These are phyloP conservation scores for Microstegium vimineum DNA, from an alignment of 176 grass and related monocot genomes.

Conservation along the genomic window DNA sequence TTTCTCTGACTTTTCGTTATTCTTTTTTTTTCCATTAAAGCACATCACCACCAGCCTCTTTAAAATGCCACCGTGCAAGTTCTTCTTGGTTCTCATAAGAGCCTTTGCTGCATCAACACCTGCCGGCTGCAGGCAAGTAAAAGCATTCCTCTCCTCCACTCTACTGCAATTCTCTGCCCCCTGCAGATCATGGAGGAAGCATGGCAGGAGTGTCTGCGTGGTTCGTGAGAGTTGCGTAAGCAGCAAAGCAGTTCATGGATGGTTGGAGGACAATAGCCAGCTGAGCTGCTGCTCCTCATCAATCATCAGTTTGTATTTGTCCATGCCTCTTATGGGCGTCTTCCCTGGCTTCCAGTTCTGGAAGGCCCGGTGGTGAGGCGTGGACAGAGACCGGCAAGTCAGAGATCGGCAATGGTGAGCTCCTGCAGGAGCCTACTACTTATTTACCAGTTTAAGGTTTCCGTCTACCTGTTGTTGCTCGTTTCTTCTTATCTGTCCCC, in stretches of 20 bases:
- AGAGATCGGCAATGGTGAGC: constrained; percentile 36
- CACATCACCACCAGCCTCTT: background rate
- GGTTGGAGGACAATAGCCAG: constrained; percentile 26
- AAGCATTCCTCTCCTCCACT: background rate
- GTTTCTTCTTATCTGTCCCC: background rate
- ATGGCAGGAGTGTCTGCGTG: constrained; percentile 38
- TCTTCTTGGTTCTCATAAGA: constrained; percentile 22
- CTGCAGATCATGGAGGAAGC: constrained; percentile 24
- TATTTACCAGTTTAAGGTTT: constrained; percentile 8
- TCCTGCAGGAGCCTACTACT: constrained; percentile 27
- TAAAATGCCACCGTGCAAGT: constrained; percentile 28
- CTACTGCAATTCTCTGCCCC: background rate
- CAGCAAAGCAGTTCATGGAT: background rate
- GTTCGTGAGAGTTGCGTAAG: constrained; percentile 10
- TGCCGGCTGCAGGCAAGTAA: background rate
- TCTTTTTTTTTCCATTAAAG: constrained; percentile 9
- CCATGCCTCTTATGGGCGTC: constrained; percentile 12
- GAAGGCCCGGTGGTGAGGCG: constrained; percentile 20
- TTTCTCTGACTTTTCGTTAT: constrained; percentile 3
- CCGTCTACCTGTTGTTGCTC: background rate
- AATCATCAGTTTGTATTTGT: constrained; percentile 30
- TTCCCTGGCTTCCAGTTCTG: constrained; percentile 21
- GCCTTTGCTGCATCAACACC: constrained; percentile 19
- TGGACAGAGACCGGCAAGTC: constrained; percentile 34
- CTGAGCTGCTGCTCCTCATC: constrained; percentile 16